Evolutionary conservation across 306 rosid species (phyloP), one percentile per base, ranked within the genome.

Genomic region (Datisca glomerata): DNA sequence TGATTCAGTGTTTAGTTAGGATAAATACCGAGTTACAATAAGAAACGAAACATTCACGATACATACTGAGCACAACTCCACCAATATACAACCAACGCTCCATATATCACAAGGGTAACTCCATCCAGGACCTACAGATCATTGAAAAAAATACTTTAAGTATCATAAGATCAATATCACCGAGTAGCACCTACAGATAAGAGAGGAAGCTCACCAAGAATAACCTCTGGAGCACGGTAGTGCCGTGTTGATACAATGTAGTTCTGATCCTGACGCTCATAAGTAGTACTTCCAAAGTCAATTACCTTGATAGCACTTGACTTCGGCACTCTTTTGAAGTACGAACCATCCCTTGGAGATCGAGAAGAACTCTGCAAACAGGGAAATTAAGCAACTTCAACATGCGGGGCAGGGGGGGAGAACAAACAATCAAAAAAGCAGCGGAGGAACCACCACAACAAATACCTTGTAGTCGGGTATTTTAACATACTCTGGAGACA

Each of bases 11-110:
- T 50, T 1, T 31, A 31, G n/a, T 8, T 1, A 31, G 12, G 0
- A 31, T 31, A 1, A 31, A 31, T 31, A 31, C 10, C 8, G 12
- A 41, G 6, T n/a, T n/a, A n/a, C n/a, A n/a, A n/a, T n/a, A 24
- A 22, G 2, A 21, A 12, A 11, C 29, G 9, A n/a, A 25, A 23
- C 17, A 11, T 6, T 4, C 21, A 10, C 6, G 16, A 47, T 1
- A 13, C 12, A 21, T 65, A 87, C 97, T 59, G 93, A 72, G 83
- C 98, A 89, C 21, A 89, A 46, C 46, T 89, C 98, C 11, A 84
- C 93, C 64, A 89, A 63, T 53, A 89, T 89, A 74, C 98, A 89
- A 11, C 98, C 98, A 43, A 84, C 87, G 47, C 98, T 89, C 98
- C 98, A 89, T 35, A 80, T 41, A 59, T 89, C 98, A 43, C 98